Percentiles rank a stretch among this genome's conserved stretches.
Evolutionary conservation across 208 protist species (phyloP).

Genomic region (Acanthamoeba sp.): DNA sequence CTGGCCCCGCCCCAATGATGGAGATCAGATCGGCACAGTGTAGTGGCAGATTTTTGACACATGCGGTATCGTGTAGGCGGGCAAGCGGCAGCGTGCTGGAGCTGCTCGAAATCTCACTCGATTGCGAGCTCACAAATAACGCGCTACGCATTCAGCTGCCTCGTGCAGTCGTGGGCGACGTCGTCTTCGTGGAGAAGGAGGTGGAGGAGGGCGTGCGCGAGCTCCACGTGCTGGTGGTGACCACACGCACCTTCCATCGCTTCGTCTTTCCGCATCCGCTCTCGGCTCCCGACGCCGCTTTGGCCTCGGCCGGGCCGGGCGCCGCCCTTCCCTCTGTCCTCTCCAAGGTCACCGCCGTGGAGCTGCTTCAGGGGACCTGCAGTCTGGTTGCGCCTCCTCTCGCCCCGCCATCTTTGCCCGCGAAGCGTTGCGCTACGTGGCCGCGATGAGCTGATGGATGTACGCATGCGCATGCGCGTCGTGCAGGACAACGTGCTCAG

Average conservation of each 20-base stretch:
- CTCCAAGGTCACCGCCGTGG: slow-evolving; percentile 53
- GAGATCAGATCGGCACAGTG: background rate
- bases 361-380: background rate
- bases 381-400: slow-evolving; percentile 6
- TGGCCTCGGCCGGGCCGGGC: background rate
- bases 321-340: slow-evolving; percentile 1
- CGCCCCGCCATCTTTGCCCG: background rate
- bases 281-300: background rate
- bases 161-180: slow-evolving; percentile 45
- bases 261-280: slow-evolving; percentile 63
- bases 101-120: slow-evolving; percentile 70
- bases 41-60: background rate
- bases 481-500: slow-evolving; percentile 12
- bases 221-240: slow-evolving; percentile 64
- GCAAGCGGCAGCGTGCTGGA: slow-evolving; percentile 41
- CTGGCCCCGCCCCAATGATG: background rate
- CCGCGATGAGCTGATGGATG: too few relatives aligned
- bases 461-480: too few relatives aligned
- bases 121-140: slow-evolving; percentile 56
- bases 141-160: slow-evolving; percentile 67
- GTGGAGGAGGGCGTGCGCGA: background rate
- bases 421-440: too few relatives aligned
- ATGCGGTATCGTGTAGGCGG: background rate
- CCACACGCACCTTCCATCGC: slow-evolving; percentile 73
- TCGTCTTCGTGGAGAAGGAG: slow-evolving; percentile 54